Percentiles rank a stretch among this genome's conserved stretches.
Evolutionary conservation across 208 protist genomes (phyloP).

Genomic region (Herpetomonas samuelpessoai): DNA sequence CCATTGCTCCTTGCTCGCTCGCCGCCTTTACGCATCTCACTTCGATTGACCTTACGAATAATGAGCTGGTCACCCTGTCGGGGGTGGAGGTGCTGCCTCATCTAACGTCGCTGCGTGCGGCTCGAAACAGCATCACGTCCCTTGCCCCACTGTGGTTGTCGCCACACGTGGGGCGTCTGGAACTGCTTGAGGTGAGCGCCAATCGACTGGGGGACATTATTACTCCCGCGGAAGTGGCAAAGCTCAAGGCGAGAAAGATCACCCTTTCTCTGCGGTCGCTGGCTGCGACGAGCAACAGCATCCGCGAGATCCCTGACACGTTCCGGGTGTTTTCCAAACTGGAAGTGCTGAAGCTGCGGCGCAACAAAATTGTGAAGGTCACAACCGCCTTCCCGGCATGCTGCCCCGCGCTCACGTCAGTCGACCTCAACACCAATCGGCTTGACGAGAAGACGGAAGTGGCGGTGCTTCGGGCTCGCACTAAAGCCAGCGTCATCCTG

Average conservation of each 20-base stretch:
- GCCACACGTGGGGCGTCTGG: conserved; percentile 26
- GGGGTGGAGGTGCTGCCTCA: conserved; percentile 46
- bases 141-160: conserved; percentile 49
- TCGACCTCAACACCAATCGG: background rate
- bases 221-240: conserved; percentile 18
- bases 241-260: conserved; percentile 7
- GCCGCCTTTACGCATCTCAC: conserved; percentile 32
- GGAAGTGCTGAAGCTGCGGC: conserved; percentile 31
- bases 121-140: conserved; percentile 48
- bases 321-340: conserved; percentile 32
- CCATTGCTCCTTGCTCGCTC: conserved; percentile 14
- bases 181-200: conserved; percentile 63
- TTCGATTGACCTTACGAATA: conserved; percentile 58
- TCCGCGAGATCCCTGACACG: conserved; percentile 19
- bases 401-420: background rate
- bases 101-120: conserved; percentile 47
- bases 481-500: background rate
- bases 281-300: conserved; percentile 39
- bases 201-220: conserved; percentile 42
- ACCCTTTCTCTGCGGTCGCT: conserved; percentile 34
- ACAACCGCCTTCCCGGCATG: background rate
- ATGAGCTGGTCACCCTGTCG: conserved; percentile 37
- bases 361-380: conserved; percentile 9
- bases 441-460: background rate
- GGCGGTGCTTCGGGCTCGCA: background rate